Base-by-base conservation (phyloP, 2,329 filamentous ascomycete genomes). In the Chaetomiaceae sp. region DNA sequence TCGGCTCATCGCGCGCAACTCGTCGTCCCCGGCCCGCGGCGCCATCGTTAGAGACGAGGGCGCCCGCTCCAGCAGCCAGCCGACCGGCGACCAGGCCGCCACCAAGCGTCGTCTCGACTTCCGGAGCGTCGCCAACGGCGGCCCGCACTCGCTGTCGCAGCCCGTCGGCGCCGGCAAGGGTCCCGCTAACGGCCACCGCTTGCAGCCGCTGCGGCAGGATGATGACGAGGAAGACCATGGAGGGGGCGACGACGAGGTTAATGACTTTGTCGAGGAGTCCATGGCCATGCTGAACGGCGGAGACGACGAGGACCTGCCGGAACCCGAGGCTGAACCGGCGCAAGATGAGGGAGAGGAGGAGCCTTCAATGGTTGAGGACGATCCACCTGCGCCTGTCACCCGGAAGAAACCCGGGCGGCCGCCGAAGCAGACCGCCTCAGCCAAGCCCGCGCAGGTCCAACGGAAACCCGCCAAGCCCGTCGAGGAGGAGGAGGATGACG, bases 91-190 rank as follows among this genome's bases (percentile, higher is more conserved):
- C 38, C 66, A 67, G 14, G 55, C 53, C 42, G 68, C 74, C 4
- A 76, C 83, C 14, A 80, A 75, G 53, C 75, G 82, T 50, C 73
- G 71, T 37, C 69, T 87, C 8, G 74, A 85, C 63, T 85, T 84
- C 54, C 64, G 66, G 27, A 64, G 49, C n/a, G 45, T 55, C 64
- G 53, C 33, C 63, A 49, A 61, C 58, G 61, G 44, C 17, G 58
- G 52, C 4, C 49, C 57, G 15, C 57, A 60, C 29, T 54, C 62
- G 4, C 54, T 59, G 4, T 58, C 61, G n/a, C 60, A 65, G 39
- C 61, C 65, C 11, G 67, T 69, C 12, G 47, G 36, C 15, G 12
- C 43, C 8, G 38, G 64, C 11, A 66, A 69, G 61, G 60, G 72
- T 19, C 47, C 51, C 43, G 43, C 58, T 6, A 58, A 58, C 25